These are phyloP conservation scores for Microstroma glucosiphilum DNA, from an alignment of 1,284 basidiomycete species.

Conservation along the genomic window DNA sequence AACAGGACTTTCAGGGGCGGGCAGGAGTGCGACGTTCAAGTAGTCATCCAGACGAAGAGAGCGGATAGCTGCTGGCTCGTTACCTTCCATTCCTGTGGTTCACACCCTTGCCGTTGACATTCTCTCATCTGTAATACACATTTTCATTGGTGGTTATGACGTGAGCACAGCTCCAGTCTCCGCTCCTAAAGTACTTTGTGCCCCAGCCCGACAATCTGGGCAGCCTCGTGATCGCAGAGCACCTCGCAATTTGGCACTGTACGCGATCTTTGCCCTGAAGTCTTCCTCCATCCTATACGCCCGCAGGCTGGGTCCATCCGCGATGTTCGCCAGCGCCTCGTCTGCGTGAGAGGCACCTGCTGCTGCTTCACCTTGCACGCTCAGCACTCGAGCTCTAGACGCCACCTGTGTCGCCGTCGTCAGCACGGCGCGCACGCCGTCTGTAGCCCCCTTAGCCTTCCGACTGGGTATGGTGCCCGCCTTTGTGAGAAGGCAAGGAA, in stretches of 20 bases:
- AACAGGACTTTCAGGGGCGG: neutral
- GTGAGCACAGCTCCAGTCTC: too few species aligned
- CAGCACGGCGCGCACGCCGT: neutral
- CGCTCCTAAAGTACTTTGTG: too few species aligned
- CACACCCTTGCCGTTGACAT: too few species aligned
- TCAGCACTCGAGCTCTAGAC: neutral
- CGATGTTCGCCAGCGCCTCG: too few species aligned
- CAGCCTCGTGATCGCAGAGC: neutral
- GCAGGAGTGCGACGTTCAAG: slow-evolving; percentile 3
- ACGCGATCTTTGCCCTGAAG: neutral
- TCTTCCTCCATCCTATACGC: slow-evolving; percentile 5
- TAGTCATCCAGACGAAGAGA: neutral
- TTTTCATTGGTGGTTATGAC: too few species aligned
- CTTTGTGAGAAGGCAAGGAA: slow-evolving; percentile 23
- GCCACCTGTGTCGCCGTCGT: slow-evolving; percentile 8
- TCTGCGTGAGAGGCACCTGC: neutral
- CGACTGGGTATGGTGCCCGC: slow-evolving; percentile 3
- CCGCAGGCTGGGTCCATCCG: neutral
- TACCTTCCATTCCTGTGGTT: too few species aligned
- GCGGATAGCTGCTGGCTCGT: too few species aligned
- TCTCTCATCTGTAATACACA: too few species aligned
- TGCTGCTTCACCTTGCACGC: slow-evolving; percentile 3
- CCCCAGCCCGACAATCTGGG: too few species aligned
- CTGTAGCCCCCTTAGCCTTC: neutral
- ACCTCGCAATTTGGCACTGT: slow-evolving; percentile 7